These are phyloP conservation scores for Picea mariana DNA, from an alignment of 83 land plant genomes.

Conservation along the genomic window DNA sequence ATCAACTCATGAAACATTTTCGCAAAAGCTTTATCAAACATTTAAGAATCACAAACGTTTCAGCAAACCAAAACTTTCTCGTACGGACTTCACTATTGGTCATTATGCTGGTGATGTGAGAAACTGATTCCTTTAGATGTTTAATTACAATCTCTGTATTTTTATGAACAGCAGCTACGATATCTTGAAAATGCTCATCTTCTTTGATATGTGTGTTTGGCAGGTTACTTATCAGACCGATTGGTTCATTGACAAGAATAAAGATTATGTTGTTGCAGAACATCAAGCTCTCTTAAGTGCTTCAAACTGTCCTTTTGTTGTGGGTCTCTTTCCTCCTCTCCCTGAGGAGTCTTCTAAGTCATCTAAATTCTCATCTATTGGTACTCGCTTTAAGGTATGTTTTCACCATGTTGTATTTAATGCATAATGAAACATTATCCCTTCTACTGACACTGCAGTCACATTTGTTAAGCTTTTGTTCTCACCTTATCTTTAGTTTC, in stretches of 20 bases:
- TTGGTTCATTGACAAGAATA: conserved; percentile 81
- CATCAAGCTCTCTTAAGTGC: conserved; percentile 77
- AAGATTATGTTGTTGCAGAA: conserved; percentile 92
- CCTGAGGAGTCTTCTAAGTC: conserved; percentile 83
- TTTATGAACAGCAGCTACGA: not conserved
- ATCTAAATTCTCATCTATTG: conserved; percentile 95
- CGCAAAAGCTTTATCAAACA: conserved; percentile 91
- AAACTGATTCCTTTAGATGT: conserved; percentile 1
- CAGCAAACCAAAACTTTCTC: conserved; percentile 91
- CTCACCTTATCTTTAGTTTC: not conserved
- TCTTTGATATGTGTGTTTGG: conserved; percentile 5
- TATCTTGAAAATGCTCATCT: not conserved
- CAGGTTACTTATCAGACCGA: conserved; percentile 96
- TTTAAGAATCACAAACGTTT: conserved; percentile 85
- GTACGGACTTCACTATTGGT: conserved; percentile 88
- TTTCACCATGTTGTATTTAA: not conserved
- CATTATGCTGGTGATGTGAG: conserved; percentile 99
- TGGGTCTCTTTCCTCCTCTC: conserved; percentile 62
- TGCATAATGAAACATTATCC: not conserved
- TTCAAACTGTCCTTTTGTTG: conserved; percentile 72
- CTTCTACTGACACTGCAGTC: not conserved
- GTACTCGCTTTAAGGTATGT: conserved; percentile 89
- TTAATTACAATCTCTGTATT: not conserved
- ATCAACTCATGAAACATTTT: conserved; percentile 97
- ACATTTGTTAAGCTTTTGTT: not conserved